Evolutionary conservation across 2,329 filamentous ascomycete species (phyloP), one percentile per base, ranked within the genome.

Genomic region (Pseudogymnoascus pannorum): DNA sequence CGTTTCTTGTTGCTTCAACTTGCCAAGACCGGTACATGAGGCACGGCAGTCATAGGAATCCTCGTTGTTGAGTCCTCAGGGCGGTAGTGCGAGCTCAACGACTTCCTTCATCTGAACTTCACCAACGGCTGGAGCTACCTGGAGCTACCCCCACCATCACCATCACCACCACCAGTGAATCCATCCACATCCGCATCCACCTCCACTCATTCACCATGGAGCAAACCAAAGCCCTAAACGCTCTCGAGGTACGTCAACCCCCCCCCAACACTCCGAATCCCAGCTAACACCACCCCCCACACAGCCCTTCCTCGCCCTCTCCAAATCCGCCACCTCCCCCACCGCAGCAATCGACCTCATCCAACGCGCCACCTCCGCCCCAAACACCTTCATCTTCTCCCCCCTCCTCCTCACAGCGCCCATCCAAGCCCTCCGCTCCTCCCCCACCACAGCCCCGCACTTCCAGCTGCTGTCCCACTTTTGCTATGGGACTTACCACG

Each of bases 351-450:
- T 89, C 70, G 92, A 96, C 72, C 84, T 97, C 60, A 84, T 97
- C 72, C 85, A 82, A 48, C 90, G 92, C 75, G 94, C 92, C 64
- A 97, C 92, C 58, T 92, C 91, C n/a, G 87, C 87, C 61, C 86
- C 89, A 26, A 90, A 92, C 75, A 96, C 92, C 66, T 99, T 88
- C 75, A 83, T 97, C 76, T 99, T 99, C 78, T 85, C 89, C 67
- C 93, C 97, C 77, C 87, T 99, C n/a, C 86, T 99, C 36, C 82
- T 89, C 68, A 86, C 87, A 1, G 85, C 89, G 0, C 86, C 91
- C 68, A 86, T 97, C 67, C 89, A 94, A 74, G 81, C 84, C 11
- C 85, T 97, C 48, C 75, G 79, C 38, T 79, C 79, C 38, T 73
- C 84, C n/a, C 72, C 80, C 35, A 88, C 95, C 57, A 84, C 87